phyloP scores from a whole-genome alignment of 2,329 filamentous ascomycete genomes.

The Beauveria sp. region DNA sequence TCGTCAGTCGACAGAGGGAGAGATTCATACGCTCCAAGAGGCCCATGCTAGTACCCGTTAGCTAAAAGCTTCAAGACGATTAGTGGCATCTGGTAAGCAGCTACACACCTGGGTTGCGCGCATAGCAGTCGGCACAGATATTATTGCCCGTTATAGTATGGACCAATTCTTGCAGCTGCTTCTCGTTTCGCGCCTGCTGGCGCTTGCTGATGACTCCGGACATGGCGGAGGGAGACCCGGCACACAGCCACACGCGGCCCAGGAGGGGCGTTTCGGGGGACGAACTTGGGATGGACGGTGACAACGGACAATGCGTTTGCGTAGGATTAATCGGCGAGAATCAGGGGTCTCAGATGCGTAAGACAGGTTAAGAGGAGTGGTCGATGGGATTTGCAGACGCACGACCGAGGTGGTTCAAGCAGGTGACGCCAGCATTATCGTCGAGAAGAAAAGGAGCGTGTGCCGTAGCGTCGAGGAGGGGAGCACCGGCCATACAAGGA shows the following conservation, averaged over 20 bases:
- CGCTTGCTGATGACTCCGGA: conserved; percentile 79
- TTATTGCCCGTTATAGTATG: conserved; percentile 81
- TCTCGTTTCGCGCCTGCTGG: conserved; percentile 96
- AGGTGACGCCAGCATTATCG: conserved; percentile 3
- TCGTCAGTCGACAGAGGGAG: neutral
- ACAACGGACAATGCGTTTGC: neutral
- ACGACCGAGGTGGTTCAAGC: neutral
- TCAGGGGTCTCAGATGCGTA: neutral
- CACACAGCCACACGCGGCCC: neutral
- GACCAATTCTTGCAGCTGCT: conserved; percentile 80
- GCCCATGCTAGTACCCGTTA: conserved; percentile 65
- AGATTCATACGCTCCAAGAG: conserved; percentile 78
- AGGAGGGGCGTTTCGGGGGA: neutral
- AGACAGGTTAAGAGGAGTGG: neutral
- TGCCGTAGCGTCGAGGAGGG: neutral
- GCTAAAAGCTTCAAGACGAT: conserved; percentile 10
- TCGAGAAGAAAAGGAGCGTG: conserved; percentile 1
- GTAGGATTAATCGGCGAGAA: neutral
- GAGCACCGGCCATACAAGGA: neutral
- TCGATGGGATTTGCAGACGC: neutral
- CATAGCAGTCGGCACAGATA: conserved; percentile 85
- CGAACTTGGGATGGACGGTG: neutral
- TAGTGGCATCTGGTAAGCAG: conserved; percentile 1
- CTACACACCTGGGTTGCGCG: conserved; percentile 76
- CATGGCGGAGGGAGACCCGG: conserved; percentile 39